These are phyloP conservation scores for Cupressus sempervirens DNA, from an alignment of 75 land plant species.

Conservation along the genomic window DNA sequence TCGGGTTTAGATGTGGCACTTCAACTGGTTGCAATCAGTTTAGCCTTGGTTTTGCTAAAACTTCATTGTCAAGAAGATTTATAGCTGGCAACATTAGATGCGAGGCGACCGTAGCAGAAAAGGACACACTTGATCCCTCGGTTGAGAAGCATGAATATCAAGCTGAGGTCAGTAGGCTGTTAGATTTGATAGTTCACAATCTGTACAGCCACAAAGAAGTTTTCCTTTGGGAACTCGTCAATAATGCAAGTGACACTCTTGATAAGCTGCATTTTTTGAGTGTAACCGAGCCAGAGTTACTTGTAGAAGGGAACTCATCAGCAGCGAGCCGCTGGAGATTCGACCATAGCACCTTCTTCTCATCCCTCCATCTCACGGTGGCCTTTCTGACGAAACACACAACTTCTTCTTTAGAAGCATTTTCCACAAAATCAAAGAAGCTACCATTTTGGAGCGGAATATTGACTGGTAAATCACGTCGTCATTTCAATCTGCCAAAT, in stretches of 20 bases:
- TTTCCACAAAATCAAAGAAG: too few relatives aligned
- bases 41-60: not conserved
- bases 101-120: constrained; percentile 47
- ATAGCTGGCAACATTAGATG: constrained; percentile 34
- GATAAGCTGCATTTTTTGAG: constrained; percentile 75
- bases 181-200: constrained; percentile 95
- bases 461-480: too few relatives aligned
- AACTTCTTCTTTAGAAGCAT: too few relatives aligned
- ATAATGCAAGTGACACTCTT: constrained; percentile 81
- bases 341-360: too few relatives aligned
- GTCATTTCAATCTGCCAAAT: too few relatives aligned
- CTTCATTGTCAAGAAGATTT: constrained; percentile 12
- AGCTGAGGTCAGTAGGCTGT: constrained; percentile 84
- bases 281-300: constrained; percentile 55
- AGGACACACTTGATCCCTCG: constrained; percentile 31
- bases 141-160: constrained; percentile 78
- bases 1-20: constrained; percentile 8
- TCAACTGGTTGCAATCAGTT: constrained; percentile 28
- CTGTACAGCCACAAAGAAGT: constrained; percentile 98
- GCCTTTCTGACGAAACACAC: too few relatives aligned
- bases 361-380: too few relatives aligned
- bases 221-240: constrained; percentile 91
- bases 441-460: too few relatives aligned
- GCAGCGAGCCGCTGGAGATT: too few relatives aligned
- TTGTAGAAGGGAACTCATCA: constrained; percentile 38